phyloP scores from a whole-genome alignment of 495 filamentous ascomycete species.

The Penicillium maclennaniae region DNA sequence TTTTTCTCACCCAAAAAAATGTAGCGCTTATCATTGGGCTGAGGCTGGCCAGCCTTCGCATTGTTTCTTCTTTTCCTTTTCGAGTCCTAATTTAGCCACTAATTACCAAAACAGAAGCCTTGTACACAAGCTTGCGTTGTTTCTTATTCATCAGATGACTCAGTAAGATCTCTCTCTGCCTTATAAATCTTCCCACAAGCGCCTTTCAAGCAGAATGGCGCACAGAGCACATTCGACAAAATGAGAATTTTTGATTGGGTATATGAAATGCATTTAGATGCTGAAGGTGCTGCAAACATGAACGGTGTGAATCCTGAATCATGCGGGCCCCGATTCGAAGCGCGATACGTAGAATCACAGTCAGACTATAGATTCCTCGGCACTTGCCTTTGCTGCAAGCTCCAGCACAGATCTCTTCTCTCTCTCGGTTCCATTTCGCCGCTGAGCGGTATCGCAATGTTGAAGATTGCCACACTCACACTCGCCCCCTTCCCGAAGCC shows the following conservation, averaged over 20 bases:
- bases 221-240: background rate
- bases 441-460: constrained; percentile 36
- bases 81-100: too few species aligned
- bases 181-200: too few species aligned
- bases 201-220: too few species aligned
- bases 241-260: background rate
- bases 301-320: background rate
- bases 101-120: too few species aligned
- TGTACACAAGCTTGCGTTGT: too few species aligned
- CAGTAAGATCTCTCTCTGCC: too few species aligned
- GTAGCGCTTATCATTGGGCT: too few species aligned
- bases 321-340: background rate
- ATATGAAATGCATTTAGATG: background rate
- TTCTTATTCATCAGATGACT: too few species aligned
- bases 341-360: too few species aligned
- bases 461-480: constrained; percentile 40
- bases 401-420: constrained; percentile 35
- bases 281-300: background rate
- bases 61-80: too few species aligned
- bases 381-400: constrained; percentile 12
- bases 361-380: background rate
- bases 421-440: constrained; percentile 33
- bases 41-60: too few species aligned
- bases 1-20: too few species aligned
- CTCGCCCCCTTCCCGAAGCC: constrained; percentile 33